Percentiles rank a stretch among this genome's conserved stretches.
Conservation (phyloP, 441 rosid species). For the Euphorbia schlechtendalii region DNA sequence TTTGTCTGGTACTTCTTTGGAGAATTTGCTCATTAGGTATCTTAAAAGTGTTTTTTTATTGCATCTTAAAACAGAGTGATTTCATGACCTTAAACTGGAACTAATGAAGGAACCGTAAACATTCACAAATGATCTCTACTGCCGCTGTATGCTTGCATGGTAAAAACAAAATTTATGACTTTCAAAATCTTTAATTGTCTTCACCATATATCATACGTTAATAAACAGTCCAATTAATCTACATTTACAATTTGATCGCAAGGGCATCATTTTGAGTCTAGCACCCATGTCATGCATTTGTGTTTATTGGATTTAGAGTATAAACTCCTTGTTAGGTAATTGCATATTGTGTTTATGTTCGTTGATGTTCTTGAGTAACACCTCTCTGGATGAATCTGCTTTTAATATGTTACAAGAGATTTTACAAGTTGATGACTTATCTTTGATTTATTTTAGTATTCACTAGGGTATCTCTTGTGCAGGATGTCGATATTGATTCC, state of each 20-base stretch:
- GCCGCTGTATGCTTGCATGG: not conserved
- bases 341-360: not conserved
- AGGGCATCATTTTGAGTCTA: not conserved
- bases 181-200: not conserved
- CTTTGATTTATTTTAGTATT: conserved; percentile 15
- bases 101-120: not conserved
- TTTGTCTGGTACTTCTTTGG: not conserved
- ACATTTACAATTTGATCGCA: not conserved
- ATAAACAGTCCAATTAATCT: not conserved
- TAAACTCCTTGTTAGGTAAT: not conserved
- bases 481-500: conserved; percentile 71
- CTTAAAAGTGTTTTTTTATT: not conserved
- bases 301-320: not conserved
- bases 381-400: not conserved
- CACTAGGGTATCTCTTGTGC: conserved; percentile 16
- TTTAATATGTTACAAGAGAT: not conserved
- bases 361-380: not conserved
- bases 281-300: not conserved
- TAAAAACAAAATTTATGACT: not conserved
- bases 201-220: not conserved
- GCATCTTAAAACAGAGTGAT: not conserved
- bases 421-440: conserved; percentile 9
- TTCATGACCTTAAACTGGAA: conserved; percentile 1
- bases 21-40: not conserved
- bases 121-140: not conserved